Evolutionary conservation across 139 green algal genomes (phyloP).

Genomic region (Closterium sp.): DNA sequence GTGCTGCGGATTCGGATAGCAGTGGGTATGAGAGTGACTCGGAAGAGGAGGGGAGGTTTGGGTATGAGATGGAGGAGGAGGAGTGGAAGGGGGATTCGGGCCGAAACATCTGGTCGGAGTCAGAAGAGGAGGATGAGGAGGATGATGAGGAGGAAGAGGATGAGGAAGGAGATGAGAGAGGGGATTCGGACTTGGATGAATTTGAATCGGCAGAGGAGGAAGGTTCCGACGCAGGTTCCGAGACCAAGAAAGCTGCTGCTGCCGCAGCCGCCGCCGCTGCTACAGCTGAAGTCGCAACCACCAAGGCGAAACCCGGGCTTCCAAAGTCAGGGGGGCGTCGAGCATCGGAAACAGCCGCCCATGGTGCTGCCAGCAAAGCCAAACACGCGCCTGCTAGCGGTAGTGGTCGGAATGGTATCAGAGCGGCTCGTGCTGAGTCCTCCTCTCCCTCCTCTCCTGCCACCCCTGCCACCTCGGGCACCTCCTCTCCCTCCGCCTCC

Average conservation of each 20-base stretch:
- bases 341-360: not conserved
- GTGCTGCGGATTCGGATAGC: not conserved
- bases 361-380: not conserved
- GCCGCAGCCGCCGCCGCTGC: not conserved
- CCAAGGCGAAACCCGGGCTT: not conserved
- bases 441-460: not conserved
- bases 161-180: constrained; percentile 13
- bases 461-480: not conserved
- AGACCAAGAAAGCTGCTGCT: not conserved
- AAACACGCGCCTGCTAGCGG: not conserved
- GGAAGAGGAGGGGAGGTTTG: constrained; percentile 12
- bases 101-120: constrained; percentile 34
- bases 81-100: constrained; percentile 10
- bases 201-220: constrained; percentile 10
- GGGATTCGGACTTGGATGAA: not conserved
- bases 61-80: constrained; percentile 12
- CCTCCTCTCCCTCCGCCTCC: not conserved
- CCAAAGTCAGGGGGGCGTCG: not conserved
- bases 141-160: constrained; percentile 20
- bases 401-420: not conserved
- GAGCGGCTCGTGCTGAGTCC: not conserved
- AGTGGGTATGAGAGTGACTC: constrained; percentile 17
- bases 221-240: not conserved
- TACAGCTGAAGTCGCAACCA: not conserved
- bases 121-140: constrained; percentile 26